A percentile compares a stretch with the other conserved stretches of the same genome.
Conservation (phyloP, 257 asterid genomes). For the Solanum pinnatisectum region DNA sequence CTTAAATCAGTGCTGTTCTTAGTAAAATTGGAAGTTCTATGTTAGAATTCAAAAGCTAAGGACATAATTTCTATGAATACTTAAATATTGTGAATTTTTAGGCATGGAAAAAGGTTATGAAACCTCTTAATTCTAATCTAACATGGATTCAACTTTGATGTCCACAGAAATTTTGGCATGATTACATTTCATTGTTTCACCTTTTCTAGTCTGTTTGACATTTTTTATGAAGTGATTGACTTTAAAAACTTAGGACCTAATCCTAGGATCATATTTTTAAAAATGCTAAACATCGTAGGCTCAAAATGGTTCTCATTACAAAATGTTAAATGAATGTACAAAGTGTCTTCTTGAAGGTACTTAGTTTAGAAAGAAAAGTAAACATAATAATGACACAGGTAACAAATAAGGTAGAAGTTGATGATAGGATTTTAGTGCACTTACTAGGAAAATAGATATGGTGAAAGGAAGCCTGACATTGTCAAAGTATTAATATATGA, state of each 20-base stretch:
- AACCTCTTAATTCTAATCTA: neutral
- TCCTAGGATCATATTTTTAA: neutral
- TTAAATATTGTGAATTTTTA: neutral
- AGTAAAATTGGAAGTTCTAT: neutral
- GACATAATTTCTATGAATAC: neutral
- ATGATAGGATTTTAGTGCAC: neutral
- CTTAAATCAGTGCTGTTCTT: neutral
- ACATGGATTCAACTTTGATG: neutral
- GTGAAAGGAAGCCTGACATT: neutral
- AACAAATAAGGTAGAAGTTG: neutral
- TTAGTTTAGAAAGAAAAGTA: neutral
- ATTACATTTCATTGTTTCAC: neutral
- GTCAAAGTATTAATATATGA: neutral
- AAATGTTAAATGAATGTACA: neutral
- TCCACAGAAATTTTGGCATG: neutral
- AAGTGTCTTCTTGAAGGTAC: neutral
- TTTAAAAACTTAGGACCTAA: neutral
- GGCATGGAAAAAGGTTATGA: neutral
- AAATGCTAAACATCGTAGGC: neutral
- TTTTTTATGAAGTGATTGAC: neutral
- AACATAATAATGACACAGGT: neutral
- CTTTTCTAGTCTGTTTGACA: neutral
- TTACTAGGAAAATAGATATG: neutral
- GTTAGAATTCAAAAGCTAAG: neutral
- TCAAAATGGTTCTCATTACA: neutral